phyloP scores from a whole-genome alignment of 2,329 filamentous ascomycete species.

The Cladophialophora exuberans region DNA sequence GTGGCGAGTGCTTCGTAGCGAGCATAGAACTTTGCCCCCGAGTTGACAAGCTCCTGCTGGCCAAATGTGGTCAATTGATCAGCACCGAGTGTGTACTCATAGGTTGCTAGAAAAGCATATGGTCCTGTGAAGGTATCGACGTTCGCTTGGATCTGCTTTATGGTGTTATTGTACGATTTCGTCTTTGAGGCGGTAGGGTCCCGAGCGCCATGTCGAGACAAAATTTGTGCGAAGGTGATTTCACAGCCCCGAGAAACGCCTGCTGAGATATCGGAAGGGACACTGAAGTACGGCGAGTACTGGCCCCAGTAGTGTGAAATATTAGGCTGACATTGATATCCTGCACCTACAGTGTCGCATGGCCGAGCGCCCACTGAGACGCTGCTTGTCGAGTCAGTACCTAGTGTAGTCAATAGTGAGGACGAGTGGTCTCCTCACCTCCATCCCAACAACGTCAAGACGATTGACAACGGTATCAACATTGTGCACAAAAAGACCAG shows the following conservation, averaged over 20 bases:
- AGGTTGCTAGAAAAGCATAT: constrained; percentile 6
- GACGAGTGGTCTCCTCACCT: constrained; percentile 1
- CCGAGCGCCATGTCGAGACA: constrained; percentile 9
- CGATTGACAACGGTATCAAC: background rate
- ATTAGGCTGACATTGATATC: constrained; percentile 7
- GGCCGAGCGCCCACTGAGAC: background rate
- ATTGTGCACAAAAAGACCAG: constrained; percentile 1
- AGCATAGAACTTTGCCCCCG: constrained; percentile 9
- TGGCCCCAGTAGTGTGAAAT: constrained; percentile 15
- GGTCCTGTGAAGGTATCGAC: background rate
- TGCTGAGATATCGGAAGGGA: constrained; percentile 8
- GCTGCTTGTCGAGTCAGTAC: background rate
- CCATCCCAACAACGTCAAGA: background rate
- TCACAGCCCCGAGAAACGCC: background rate
- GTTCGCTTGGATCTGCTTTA: constrained; percentile 2
- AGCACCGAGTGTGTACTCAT: constrained; percentile 10
- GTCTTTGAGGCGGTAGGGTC: constrained; percentile 12
- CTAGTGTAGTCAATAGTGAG: background rate
- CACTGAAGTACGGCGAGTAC: constrained; percentile 8
- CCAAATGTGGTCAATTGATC: constrained; percentile 12
- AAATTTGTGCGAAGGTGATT: constrained; percentile 7
- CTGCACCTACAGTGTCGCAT: background rate
- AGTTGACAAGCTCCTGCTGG: constrained; percentile 7
- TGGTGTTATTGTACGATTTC: constrained; percentile 5
- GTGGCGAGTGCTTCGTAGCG: constrained; percentile 1